Evolutionary conservation across 495 filamentous ascomycete genomes (phyloP), one percentile per base, ranked within the genome.

Genomic region (Aspergillus bertholletiae): DNA sequence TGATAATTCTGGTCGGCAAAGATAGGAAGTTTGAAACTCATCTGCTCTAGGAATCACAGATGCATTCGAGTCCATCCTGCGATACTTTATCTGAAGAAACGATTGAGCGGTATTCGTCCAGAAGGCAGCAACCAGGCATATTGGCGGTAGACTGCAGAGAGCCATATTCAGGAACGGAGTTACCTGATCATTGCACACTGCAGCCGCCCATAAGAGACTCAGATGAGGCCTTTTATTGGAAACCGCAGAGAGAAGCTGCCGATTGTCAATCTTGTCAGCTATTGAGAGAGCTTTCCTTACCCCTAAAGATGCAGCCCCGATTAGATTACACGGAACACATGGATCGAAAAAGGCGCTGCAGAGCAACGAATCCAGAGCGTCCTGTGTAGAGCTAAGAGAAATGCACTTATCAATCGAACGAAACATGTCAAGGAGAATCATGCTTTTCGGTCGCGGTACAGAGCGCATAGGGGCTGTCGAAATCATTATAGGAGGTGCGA

Each of bases 321-420:
- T 13, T 2, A 62, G 21, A 39, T 65, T 65, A 32, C 56, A 65
- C 4, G 59, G 53, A 26, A 62, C 41, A 26, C 18, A 32, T 32
- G 56, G 59, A 27, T 65, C 50, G 26, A 65, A 62, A 21, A 65
- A 65, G 20, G 48, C 43, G 44, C 56, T 65, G 45, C 61, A 64
- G 20, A 61, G 32, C 41, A 64, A 46, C 18, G 58, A 64, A 23
- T 58, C 55, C 1, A 56, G 5, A 12, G 46, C 61, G 37, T 58
- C 57, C 18, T 47, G 30, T 12, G 53, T 57, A n/a, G 49, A 49
- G 40, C 61, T 55, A 2, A 63, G 54, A 49, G 37, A 51, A 11
- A 63, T 60, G 41, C 23, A 58, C 46, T 55, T 51, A 32, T 58
- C 52, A 23, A 61, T 26, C 26, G 26, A 28, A 28, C 26, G 26